phyloP scores from a whole-genome alignment of 2,329 filamentous ascomycete species.

The Botrytis paeoniae region DNA sequence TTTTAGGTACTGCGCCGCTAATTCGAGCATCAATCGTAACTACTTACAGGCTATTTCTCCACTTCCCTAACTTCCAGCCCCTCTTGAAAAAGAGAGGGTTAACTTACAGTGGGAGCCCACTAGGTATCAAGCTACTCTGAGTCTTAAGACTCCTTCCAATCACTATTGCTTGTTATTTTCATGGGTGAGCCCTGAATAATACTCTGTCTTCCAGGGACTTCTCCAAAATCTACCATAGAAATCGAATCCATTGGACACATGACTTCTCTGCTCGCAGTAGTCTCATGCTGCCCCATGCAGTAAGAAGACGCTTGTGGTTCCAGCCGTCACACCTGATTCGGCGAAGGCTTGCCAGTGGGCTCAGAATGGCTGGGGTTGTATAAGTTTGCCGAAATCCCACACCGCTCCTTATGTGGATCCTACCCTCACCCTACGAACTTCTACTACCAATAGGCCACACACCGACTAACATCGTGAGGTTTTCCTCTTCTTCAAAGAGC shows the following conservation, averaged over 20 bases:
- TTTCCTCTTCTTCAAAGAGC: slow-evolving; percentile 36
- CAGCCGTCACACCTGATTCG: slow-evolving; percentile 18
- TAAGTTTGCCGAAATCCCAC: slow-evolving; percentile 23
- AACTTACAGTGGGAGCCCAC: slow-evolving; percentile 1
- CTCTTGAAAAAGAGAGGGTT: slow-evolving; percentile 2
- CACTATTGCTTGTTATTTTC: slow-evolving; percentile 6
- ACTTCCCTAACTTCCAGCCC: slow-evolving; percentile 13
- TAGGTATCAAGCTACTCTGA: slow-evolving; percentile 2
- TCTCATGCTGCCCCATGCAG: slow-evolving; percentile 20
- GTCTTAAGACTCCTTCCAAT: background rate
- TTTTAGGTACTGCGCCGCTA: background rate
- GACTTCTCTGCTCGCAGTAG: slow-evolving; percentile 19
- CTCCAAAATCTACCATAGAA: slow-evolving; percentile 5
- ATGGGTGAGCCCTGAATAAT: slow-evolving; percentile 13
- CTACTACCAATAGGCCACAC: slow-evolving; percentile 30
- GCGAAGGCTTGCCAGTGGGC: slow-evolving; percentile 14
- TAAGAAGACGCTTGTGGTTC: slow-evolving; percentile 19
- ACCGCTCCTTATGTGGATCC: slow-evolving; percentile 34
- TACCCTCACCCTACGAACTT: slow-evolving; percentile 26
- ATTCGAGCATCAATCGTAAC: background rate
- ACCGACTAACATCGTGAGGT: slow-evolving; percentile 37
- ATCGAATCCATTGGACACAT: slow-evolving; percentile 21
- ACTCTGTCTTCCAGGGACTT: slow-evolving; percentile 12
- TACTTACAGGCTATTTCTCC: slow-evolving; percentile 10
- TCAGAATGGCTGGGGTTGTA: slow-evolving; percentile 25